Base-by-base conservation (phyloP, 2,329 filamentous ascomycete genomes). In the Trichophaea hybrida region DNA sequence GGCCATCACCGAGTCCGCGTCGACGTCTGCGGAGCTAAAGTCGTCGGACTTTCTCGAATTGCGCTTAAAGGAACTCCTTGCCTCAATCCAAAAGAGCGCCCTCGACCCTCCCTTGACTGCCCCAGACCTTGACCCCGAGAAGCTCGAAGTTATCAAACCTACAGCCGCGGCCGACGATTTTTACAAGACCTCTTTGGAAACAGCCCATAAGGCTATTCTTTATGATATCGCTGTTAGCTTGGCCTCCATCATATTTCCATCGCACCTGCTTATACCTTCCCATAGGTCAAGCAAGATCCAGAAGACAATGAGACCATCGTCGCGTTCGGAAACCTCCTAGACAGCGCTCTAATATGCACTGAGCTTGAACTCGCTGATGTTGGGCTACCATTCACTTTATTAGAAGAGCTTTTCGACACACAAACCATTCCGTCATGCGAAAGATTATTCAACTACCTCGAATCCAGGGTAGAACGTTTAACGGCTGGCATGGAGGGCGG, bases 331-430 rank as follows among this genome's bases (percentile, higher is more conserved):
- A 93, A 96, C 70, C 77, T 98, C 4, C 80, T 98, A 59, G 94
- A 98, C 70, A 82, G 97, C 46, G 77, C 96, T n/a, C 85, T 86
- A 0, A 83, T 94, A 40, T 82, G 94, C 62, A 90, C 88, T 61
- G 91, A 95, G 69, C 81, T 84, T 70, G 75, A 76, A 68, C 72
- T 80, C 67, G 83, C 80, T 67, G 89, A 95, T 65, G 82, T 88
- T 0, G 86, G 85, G 15, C 76, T 98, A 6, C 78, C 93, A 6
- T 89, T 95, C 69, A 90, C 87, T 80, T 80, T 98, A 13, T 83
- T 96, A 17, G 93, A 99, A 71, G 93, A 97, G 72, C 80, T 98
- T 1, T 78, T 98, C 32, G 94, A 98, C 72, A 95, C 89, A 69
- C 91, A 98, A 72, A 95, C 90, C 0, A 94, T 96, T 46, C 80